A percentile compares a stretch with the other conserved stretches of the same genome.
Evolutionary conservation across 2,329 filamentous ascomycete genomes (phyloP).

Genomic region (Rutstroemia sydowiana): DNA sequence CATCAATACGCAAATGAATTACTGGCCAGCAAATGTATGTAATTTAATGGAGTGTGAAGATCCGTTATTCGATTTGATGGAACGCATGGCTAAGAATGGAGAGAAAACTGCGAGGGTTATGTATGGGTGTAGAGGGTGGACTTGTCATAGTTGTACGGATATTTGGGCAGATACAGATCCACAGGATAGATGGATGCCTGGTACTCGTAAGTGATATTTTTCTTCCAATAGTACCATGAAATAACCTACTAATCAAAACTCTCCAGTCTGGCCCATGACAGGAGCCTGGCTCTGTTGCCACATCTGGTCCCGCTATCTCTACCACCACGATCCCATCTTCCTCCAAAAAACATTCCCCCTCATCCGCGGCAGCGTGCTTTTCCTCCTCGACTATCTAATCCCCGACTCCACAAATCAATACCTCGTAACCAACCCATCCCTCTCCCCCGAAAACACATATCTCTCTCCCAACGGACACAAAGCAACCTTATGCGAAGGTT

Average conservation of each 20-base stretch:
- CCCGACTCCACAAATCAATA: conserved; percentile 24
- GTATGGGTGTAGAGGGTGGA: conserved; percentile 29
- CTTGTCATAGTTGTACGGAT: conserved; percentile 29
- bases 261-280: conserved; percentile 33
- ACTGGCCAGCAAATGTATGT: conserved; percentile 35
- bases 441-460: conserved; percentile 35
- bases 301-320: conserved; percentile 34
- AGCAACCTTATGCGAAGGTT: conserved; percentile 36
- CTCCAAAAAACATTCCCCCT: conserved; percentile 26
- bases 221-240: not conserved
- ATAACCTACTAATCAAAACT: not conserved
- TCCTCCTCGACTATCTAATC: conserved; percentile 32
- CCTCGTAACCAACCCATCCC: conserved; percentile 32
- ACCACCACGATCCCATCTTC: conserved; percentile 29
- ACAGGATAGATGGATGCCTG: conserved; percentile 29
- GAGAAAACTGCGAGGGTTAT: conserved; percentile 26
- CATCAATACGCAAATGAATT: conserved; percentile 48
- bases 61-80: conserved; percentile 35
- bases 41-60: conserved; percentile 32
- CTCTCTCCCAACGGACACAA: conserved; percentile 16
- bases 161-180: conserved; percentile 31
- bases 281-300: conserved; percentile 36
- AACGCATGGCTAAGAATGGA: conserved; percentile 31
- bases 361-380: conserved; percentile 28
- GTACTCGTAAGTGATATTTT: conserved; percentile 21